Base-by-base conservation (phyloP, 2,329 filamentous ascomycete species). In the Metarhizium album region DNA sequence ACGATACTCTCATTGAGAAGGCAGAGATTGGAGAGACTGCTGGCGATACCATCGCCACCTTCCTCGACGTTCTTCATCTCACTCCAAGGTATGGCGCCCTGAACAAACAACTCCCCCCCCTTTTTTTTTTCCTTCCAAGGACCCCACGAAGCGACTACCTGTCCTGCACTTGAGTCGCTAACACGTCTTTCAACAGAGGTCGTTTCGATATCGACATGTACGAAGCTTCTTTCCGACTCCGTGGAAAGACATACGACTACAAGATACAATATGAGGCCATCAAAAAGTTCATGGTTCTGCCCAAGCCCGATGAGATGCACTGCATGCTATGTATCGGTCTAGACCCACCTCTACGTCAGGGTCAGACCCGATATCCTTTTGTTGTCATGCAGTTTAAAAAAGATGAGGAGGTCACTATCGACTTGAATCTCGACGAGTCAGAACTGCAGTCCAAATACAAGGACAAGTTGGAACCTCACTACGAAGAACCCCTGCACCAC, bases 181-280 rank as follows among this genome's bases (percentile, higher is more conserved):
- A 47, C 38, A 13, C 14, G 29, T 4, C 40, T 7, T 42, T 47
- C 42, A 55, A 54, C 70, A 90, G 93, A 86, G 94, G 93, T 67
- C 91, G 93, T 59, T 98, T 98, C 77, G 93, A 97, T 68, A 95
- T 98, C 72, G 93, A 98, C 69, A 95, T 98, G 86, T 98, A 98
- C 78, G 93, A 97, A 69, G 85, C 83, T 16, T 97, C 93, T 2
- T 97, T 98, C 79, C 86, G 93, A 55, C 79, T 98, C 55, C 91
- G 93, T 58, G 93, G 93, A 63, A 98, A 98, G 74, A 98, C 93
- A 23, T 98, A 98, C 75, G 94, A 98, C 74, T 98, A 98, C 82
- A 98, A 98, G 79, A 97, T 98, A 58, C 90, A 96, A 67, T 98
- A 96, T 70, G 88, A 96, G 52, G 83, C 85, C 47, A 90, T 97